Base-by-base conservation (phyloP, 345 rosid genomes). In the Murraya paniculata region DNA sequence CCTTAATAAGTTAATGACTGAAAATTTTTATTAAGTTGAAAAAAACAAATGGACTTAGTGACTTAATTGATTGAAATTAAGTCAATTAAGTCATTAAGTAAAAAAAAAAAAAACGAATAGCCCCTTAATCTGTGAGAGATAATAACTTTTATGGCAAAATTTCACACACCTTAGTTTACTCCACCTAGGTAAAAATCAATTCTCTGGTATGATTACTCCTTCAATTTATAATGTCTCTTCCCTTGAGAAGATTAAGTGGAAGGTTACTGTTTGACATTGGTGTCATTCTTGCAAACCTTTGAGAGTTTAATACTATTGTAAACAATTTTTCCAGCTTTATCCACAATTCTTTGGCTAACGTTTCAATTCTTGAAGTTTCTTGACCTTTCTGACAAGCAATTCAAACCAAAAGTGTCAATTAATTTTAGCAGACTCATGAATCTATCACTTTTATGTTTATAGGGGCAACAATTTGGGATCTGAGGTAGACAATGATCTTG, bases 201-300 rank as follows among this genome's bases (percentile, higher is more conserved):
- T 84, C 25, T 72, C 28, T 2, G 76, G 84, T 39, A 14, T 7
- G 4, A 14, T 84, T 41, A 81, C 82, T 41, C 25, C 82, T 22
- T 30, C 81, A 36, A 53, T 81, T 28, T 68, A 22, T 30, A 78
- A 84, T 66, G n/a, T 81, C 1, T 76, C 82, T 71, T 78, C 73
- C 9, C 73, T 75, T 2, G 7, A 1, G 1, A 0, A 4, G 19
- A 4, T 61, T 84, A 4, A 16, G n/a, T 24, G 78, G 84, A 16
- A 67, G 21, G 7, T 68, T 78, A 27, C 80, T 59, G 10, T n/a
- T 45, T 35, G 73, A 72, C 9, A 24, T 84, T 27, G 75, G 78
- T 22, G 27, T 50, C 30, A 16, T 48, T 48, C 80, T 81, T 56
- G 81, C 80, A 36, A 79, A 72, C 5, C 58, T 73, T 5, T 4